Evolutionary conservation across 257 asterid genomes (phyloP).

Genomic region (Galeopsis tetrahit): DNA sequence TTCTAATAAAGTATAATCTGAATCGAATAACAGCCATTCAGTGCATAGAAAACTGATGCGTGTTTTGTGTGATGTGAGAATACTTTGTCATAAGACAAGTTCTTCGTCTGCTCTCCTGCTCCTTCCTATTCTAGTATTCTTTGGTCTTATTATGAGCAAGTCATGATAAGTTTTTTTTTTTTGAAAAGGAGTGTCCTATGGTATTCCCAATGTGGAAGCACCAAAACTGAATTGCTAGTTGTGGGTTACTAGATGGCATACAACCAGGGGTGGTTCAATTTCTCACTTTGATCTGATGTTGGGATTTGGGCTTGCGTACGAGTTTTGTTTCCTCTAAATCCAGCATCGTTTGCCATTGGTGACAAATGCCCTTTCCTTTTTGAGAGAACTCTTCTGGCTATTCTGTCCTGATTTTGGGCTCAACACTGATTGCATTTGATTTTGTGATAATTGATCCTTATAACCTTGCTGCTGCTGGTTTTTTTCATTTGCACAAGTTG

Average conservation of each 20-base stretch:
- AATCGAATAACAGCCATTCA: background rate
- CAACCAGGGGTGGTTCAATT: background rate
- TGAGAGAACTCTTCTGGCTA: background rate
- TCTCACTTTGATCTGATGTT: slow-evolving; percentile 13
- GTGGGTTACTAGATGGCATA: background rate
- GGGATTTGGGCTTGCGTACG: slow-evolving; percentile 5
- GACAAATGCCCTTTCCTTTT: background rate
- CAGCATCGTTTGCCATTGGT: background rate
- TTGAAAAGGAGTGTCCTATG: background rate
- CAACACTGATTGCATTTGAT: background rate
- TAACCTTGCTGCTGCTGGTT: slow-evolving; percentile 7
- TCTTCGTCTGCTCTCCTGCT: background rate
- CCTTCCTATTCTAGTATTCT: background rate
- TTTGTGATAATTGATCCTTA: background rate
- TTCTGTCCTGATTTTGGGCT: slow-evolving; percentile 4
- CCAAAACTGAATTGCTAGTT: background rate
- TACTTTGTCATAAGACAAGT: background rate
- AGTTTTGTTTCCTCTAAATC: background rate
- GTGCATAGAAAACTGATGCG: background rate
- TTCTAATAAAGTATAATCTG: background rate
- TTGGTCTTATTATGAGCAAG: background rate
- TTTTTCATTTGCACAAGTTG: background rate
- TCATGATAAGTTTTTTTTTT: background rate
- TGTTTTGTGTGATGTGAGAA: slow-evolving; percentile 6
- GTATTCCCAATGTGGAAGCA: background rate